Evolutionary conservation across 768 basidiomycete species (phyloP), one percentile per base, ranked within the genome.

Genomic region (Xerocomus potaroensis): DNA sequence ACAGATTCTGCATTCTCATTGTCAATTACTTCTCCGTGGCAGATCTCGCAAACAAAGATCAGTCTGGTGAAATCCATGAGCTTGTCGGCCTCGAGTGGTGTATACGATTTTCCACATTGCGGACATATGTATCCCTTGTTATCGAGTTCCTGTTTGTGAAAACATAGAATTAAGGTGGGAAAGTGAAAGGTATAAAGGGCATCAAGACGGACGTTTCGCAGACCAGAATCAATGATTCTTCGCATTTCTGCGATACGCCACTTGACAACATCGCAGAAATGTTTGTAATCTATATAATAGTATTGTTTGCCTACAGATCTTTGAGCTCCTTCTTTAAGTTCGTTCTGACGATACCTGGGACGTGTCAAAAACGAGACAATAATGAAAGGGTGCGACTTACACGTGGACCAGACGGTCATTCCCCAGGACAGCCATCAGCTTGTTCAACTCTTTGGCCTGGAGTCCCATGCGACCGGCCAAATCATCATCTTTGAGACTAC

Each of bases 71-170:
- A 81, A 65, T 93, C 87, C 74, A 91, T 83, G 40, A 97, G 73
- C 53, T 79, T 82, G 68, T 88, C 83, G 40, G 84, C 87, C 50
- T 98, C 92, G 12, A 99, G 73, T 0, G 91, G 82, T 1, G 86
- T 78, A 66, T 91, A 99, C 1, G 82, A 80, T 58, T 83, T 82
- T 48, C 80, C 79, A 72, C 94, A 97, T 55, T 82, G 80, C 2
- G 92, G 86, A 65, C 95, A 99, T 48, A 94, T 83, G 66, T 96
- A 98, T n/a, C 95, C 96, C 68, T 95, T 91, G 64, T 93, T 91
- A 52, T 94, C 91, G 50, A 96, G 81, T 71, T 97, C 92, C 94
- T 97, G 59, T 27, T 15, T 30, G 22, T 24, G 14, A 34, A 43
- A 14, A 16, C 21, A 34, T 38, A 14, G 11, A 5, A 31, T 40